These are phyloP conservation scores for Penicillium verhagenii DNA, from an alignment of 495 filamentous ascomycete species.

Conservation along the genomic window DNA sequence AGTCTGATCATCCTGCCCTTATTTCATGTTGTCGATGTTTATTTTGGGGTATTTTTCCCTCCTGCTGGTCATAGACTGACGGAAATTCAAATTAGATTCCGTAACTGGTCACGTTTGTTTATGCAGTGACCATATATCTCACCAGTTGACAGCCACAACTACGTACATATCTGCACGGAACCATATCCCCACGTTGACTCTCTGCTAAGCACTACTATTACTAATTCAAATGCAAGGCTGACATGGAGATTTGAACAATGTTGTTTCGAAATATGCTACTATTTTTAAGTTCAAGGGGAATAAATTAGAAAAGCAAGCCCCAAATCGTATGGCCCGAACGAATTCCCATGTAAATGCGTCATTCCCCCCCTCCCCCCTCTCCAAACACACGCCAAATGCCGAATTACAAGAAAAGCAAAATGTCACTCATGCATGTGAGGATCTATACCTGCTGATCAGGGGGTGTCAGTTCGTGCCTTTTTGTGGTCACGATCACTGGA, in stretches of 20 bases:
- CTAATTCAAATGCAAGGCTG: too few species aligned
- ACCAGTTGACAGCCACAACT: not conserved
- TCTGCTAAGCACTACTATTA: too few species aligned
- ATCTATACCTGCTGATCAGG: conserved; percentile 11
- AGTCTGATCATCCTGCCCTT: conserved; percentile 54
- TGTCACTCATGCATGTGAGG: not conserved
- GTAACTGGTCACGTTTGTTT: not conserved
- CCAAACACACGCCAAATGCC: conserved; percentile 1
- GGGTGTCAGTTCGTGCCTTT: conserved; percentile 18
- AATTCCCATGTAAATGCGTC: conserved; percentile 19
- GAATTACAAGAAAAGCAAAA: not conserved
- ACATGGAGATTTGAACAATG: too few species aligned
- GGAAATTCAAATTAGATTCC: too few species aligned
- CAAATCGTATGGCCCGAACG: conserved; percentile 4
- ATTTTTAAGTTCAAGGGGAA: conserved; percentile 12
- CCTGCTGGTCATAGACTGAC: not conserved
- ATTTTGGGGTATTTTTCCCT: not conserved
- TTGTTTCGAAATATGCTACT: not conserved
- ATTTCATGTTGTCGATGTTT: not conserved
- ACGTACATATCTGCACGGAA: too few species aligned
- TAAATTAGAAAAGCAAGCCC: conserved; percentile 24
- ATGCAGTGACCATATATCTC: too few species aligned
- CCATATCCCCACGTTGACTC: too few species aligned
- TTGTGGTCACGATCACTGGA: conserved; percentile 43
- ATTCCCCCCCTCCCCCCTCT: conserved; percentile 13